These are phyloP conservation scores for Calonectria hawksworthii DNA, from an alignment of 2,329 filamentous ascomycete species.

Conservation along the genomic window DNA sequence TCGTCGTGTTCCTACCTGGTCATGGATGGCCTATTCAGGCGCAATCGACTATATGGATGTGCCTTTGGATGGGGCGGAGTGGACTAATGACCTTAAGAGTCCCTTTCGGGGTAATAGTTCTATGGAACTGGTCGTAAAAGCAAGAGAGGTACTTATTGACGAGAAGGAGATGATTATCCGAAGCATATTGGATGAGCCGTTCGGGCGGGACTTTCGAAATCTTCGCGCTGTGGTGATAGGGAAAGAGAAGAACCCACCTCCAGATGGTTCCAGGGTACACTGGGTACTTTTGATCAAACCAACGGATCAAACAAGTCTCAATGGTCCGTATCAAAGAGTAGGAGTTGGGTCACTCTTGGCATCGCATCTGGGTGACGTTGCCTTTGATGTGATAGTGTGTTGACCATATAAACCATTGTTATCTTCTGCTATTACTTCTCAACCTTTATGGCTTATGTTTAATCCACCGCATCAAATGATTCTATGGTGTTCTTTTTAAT, in stretches of 20 bases:
- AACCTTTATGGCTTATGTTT: neutral
- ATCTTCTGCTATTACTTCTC: neutral
- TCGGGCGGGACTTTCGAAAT: neutral
- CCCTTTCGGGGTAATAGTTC: neutral
- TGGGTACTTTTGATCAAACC: neutral
- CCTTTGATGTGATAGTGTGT: neutral
- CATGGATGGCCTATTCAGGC: constrained; percentile 3
- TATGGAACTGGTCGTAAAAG: neutral
- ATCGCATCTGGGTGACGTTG: neutral
- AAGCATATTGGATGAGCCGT: neutral
- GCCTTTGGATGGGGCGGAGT: neutral
- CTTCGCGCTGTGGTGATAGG: neutral
- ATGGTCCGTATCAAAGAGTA: neutral
- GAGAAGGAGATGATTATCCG: neutral
- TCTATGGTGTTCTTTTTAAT: too few relatives aligned
- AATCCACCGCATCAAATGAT: neutral
- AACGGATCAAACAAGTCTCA: neutral
- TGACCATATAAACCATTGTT: too few relatives aligned
- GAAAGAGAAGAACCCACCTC: neutral
- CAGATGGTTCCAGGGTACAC: neutral
- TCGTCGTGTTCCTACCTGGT: neutral
- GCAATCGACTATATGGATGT: neutral
- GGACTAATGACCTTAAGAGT: neutral
- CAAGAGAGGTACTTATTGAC: neutral
- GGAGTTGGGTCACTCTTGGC: neutral